Percentiles rank a stretch among this genome's conserved stretches.
Conservation (phyloP, 2,329 filamentous ascomycete species). For the Colletotrichum salicis region DNA sequence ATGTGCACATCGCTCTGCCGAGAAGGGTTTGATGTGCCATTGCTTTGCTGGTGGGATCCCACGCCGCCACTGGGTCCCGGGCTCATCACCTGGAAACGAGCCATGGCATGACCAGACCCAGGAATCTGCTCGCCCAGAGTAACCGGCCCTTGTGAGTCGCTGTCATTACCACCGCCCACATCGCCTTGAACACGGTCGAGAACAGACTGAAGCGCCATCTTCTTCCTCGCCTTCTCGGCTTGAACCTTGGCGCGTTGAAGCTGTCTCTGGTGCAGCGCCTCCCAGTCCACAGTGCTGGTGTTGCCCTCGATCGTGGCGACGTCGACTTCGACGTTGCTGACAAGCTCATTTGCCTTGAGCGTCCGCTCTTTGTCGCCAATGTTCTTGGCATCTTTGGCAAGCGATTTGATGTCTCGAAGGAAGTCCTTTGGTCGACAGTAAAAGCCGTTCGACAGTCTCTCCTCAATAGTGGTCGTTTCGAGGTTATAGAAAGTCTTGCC, state of each 20-base stretch:
- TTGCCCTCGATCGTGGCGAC: constrained; percentile 79
- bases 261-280: constrained; percentile 81
- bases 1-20: constrained; percentile 69
- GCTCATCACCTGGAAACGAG: constrained; percentile 66
- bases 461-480: constrained; percentile 91
- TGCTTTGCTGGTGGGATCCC: constrained; percentile 58
- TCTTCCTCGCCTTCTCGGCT: constrained; percentile 71
- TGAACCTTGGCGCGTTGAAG: constrained; percentile 69
- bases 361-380: constrained; percentile 85
- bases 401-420: constrained; percentile 82
- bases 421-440: constrained; percentile 94
- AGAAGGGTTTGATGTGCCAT: constrained; percentile 64
- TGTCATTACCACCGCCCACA: constrained; percentile 60
- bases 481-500: constrained; percentile 95
- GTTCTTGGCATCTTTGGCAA: constrained; percentile 86
- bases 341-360: constrained; percentile 89
- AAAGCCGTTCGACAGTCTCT: constrained; percentile 95
- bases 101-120: constrained; percentile 59
- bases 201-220: constrained; percentile 68
- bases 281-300: constrained; percentile 78
- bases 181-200: constrained; percentile 63
- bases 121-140: constrained; percentile 74
- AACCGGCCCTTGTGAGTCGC: constrained; percentile 66
- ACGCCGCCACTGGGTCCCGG: constrained; percentile 67
- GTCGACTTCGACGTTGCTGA: constrained; percentile 94